Base-by-base conservation (phyloP, 345 rosid genomes). In the Syzygium jambos region DNA sequence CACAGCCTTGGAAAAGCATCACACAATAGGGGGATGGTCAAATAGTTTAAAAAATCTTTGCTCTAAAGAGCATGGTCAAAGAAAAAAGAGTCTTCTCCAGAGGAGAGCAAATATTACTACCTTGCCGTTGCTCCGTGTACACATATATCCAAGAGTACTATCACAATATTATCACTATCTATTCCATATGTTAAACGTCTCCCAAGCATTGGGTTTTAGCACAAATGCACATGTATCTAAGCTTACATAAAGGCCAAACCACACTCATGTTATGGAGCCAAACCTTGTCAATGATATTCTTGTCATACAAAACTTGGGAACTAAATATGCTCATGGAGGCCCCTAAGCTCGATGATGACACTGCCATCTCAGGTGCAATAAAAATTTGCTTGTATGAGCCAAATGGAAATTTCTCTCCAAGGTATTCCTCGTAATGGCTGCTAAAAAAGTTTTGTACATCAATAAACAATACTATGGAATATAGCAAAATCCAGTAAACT, bases 281-380 rank as follows among this genome's bases (percentile, higher is more conserved):
- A 57, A 97, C 99, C 98, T 98, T 97, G 90, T 98, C 98, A 83
- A 98, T 95, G 92, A 96, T 93, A 89, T 93, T 96, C 91, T 95
- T 98, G 89, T 98, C 99, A 89, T 93, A 95, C 77, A 98, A 91
- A 89, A 95, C 77, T 90, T 96, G 98, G 38, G 99, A 95, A 89
- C 96, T 96, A 87, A 98, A 92, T 86, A 96, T 85, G 92, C 93
- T 90, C 93, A 96, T 86, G 85, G 99, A 95, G 88, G 98, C 99
- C 91, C 98, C 99, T 88, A 93, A 87, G 87, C 92, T 90, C 29
- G 94, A 89, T 5, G 98, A 94, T 52, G 95, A 95, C 86, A 96
- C 92, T 54, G 92, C 95, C 95, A 98, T 91, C 91, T 96, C 99
- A 85, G 99, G 98, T 90, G 98, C 93, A 86, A 98, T 83, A 88